Evolutionary conservation across 495 filamentous ascomycete genomes (phyloP).

Genomic region (Daldinia childiae): DNA sequence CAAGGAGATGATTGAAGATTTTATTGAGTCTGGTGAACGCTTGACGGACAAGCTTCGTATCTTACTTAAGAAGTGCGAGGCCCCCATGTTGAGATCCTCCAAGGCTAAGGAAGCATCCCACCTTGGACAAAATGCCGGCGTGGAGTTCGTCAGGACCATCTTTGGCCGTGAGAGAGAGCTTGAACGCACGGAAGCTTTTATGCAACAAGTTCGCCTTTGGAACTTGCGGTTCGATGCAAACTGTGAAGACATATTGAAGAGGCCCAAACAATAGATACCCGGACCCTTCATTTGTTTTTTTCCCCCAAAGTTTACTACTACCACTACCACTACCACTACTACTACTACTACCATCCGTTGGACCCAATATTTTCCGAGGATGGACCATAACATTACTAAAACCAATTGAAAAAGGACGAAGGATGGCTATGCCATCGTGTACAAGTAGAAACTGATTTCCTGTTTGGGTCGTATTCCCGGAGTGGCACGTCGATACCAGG

Average conservation of each 20-base stretch:
- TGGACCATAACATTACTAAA: constrained; percentile 28
- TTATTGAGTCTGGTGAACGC: constrained; percentile 89
- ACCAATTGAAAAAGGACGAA: constrained; percentile 25
- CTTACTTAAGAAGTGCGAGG: constrained; percentile 88
- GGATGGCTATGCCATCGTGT: constrained; percentile 47
- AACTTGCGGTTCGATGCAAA: constrained; percentile 95
- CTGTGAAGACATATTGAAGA: constrained; percentile 87
- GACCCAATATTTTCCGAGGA: constrained; percentile 24
- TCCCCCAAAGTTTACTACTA: neutral
- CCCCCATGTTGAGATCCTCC: constrained; percentile 77
- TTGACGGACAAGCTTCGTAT: constrained; percentile 87
- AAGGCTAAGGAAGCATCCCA: constrained; percentile 71
- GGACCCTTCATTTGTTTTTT: constrained; percentile 15
- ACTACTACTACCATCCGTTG: neutral
- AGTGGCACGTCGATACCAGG: constrained; percentile 42
- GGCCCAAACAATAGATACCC: constrained; percentile 57
- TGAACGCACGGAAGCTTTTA: constrained; percentile 92
- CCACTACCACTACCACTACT: neutral
- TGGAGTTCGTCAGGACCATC: constrained; percentile 96
- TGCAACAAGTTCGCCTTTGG: constrained; percentile 93
- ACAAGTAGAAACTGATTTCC: constrained; percentile 44
- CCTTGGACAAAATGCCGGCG: constrained; percentile 92
- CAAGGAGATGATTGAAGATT: constrained; percentile 86
- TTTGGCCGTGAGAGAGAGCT: constrained; percentile 94
- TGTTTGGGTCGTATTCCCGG: constrained; percentile 44